Base-by-base conservation (phyloP, 2,329 filamentous ascomycete genomes). In the Penicillium griseofulvum region DNA sequence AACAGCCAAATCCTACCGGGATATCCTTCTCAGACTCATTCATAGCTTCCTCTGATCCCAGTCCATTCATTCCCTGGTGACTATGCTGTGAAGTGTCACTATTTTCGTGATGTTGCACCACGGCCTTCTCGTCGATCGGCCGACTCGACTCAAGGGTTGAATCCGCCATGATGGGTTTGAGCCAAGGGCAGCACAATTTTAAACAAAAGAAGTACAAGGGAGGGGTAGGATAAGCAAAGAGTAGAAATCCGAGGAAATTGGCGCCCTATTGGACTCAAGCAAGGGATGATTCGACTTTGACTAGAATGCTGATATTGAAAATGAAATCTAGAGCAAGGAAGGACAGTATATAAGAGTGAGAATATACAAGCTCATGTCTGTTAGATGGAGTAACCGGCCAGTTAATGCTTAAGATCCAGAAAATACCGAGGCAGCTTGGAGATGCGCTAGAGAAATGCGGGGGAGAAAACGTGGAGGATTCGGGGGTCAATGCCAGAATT, bases 11-110 rank as follows among this genome's bases (percentile, higher is more conserved):
- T 33, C 54, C 11, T 68, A 80, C 78, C 22, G 76, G 74, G 48
- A 75, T 74, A 58, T 80, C 76, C 58, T 74, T 73, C 48, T 79
- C 77, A 33, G 60, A 65, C 79, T 65, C 58, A 37, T 60, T 41
- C 44, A 60, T 77, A 52, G 77, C 74, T 46, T 75, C 74, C 33
- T 75, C 79, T 61, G 75, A 77, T 55, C 76, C 70, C 2, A 79
- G 58, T 24, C 76, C 77, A 62, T 74, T 64, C 55, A 79, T 78
- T 58, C 81, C 78, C 58, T 77, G 77, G 64, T 80, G 78, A 52
- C 68, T 71, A 36, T 68, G 62, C n/a, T 57, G 58, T 47, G 70
- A 65, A 43, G 68, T 61, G 26, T 68, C 67, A 47, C 63, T 64
- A 31, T 66, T 55, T 44, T 65, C 59, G 39, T 66, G 65, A 38